A percentile compares a stretch with the other conserved stretches of the same genome.
These are phyloP conservation scores for Globisporangium parvum DNA, from an alignment of 352 stramenopile genomes.

Conservation along the genomic window DNA sequence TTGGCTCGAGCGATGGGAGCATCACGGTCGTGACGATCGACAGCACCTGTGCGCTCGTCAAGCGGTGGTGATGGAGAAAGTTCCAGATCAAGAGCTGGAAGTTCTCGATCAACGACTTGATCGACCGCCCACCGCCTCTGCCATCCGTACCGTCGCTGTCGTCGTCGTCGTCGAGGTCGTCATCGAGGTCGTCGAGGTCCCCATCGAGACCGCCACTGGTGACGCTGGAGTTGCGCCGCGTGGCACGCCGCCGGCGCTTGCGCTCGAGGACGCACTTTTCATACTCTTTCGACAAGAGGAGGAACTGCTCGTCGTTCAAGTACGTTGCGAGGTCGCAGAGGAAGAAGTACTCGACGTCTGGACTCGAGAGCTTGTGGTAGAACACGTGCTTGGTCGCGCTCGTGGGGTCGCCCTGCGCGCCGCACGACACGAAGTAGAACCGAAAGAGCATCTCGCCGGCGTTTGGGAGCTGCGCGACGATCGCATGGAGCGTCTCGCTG, in stretches of 20 bases:
- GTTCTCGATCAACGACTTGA: slow-evolving; percentile 28
- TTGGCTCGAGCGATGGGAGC: slow-evolving; percentile 40
- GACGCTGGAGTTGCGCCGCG: slow-evolving; percentile 2
- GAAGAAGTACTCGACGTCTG: slow-evolving; percentile 72
- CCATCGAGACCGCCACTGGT: slow-evolving; percentile 14
- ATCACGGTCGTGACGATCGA: slow-evolving; percentile 35
- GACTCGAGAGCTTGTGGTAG: slow-evolving; percentile 44
- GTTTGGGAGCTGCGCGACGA: slow-evolving; percentile 48
- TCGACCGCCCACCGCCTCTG: background rate
- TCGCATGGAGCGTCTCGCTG: slow-evolving; percentile 43
- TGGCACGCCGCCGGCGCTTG: slow-evolving; percentile 12
- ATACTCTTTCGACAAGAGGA: slow-evolving; percentile 54
- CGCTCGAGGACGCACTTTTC: slow-evolving; percentile 43
- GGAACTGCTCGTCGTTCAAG: slow-evolving; percentile 59
- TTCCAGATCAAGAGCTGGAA: slow-evolving; percentile 63
- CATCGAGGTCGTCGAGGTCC: slow-evolving; percentile 16
- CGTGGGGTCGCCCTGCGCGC: slow-evolving; percentile 14
- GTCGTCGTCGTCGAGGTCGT: slow-evolving; percentile 7
- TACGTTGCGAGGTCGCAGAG: slow-evolving; percentile 52
- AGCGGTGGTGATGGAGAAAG: slow-evolving; percentile 42
- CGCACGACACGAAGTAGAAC: slow-evolving; percentile 48
- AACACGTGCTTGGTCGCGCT: slow-evolving; percentile 42
- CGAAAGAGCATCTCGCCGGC: slow-evolving; percentile 55
- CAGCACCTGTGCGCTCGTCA: slow-evolving; percentile 40
- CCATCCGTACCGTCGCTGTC: slow-evolving; percentile 2